Conservation (phyloP, 2,329 filamentous ascomycete genomes). For the Cercospora zeina region DNA sequence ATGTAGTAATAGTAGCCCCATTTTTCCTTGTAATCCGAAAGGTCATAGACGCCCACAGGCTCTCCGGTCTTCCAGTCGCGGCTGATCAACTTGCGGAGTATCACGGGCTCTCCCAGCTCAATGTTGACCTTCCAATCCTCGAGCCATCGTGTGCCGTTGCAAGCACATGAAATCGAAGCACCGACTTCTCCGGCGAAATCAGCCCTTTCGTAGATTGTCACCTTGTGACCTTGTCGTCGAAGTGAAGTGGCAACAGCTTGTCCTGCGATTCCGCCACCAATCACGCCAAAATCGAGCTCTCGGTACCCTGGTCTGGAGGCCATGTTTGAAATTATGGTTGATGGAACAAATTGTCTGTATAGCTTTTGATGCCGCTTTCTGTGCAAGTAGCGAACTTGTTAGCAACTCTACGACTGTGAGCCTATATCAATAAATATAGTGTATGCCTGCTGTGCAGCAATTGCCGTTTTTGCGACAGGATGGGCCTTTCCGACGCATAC, state of each 20-base stretch:
- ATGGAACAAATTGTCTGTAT: neutral
- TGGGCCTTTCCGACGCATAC: neutral
- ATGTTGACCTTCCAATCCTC: constrained; percentile 4
- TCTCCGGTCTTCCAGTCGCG: constrained; percentile 4
- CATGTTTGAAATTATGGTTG: neutral
- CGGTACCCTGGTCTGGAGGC: neutral
- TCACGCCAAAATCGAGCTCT: neutral
- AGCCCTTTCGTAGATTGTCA: neutral
- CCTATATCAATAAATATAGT: neutral
- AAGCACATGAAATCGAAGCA: constrained; percentile 4
- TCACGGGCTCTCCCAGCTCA: neutral
- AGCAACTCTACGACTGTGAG: too few species aligned
- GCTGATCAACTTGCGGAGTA: constrained; percentile 7
- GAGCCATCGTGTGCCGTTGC: constrained; percentile 7
- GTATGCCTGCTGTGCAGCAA: neutral
- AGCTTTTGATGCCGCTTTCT: neutral
- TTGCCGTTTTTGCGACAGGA: neutral
- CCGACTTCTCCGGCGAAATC: constrained; percentile 8
- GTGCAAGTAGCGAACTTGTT: too few species aligned
- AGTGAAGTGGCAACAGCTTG: neutral
- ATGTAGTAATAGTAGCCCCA: constrained; percentile 1
- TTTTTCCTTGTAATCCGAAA: constrained; percentile 8
- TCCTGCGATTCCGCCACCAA: neutral
- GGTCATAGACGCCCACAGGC: neutral
- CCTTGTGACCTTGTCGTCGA: constrained; percentile 4